A percentile compares a stretch with the other conserved stretches of the same genome.
Evolutionary conservation across 202 grass and related monocot genomes (phyloP).

Genomic region (Alloteropsis angusta): DNA sequence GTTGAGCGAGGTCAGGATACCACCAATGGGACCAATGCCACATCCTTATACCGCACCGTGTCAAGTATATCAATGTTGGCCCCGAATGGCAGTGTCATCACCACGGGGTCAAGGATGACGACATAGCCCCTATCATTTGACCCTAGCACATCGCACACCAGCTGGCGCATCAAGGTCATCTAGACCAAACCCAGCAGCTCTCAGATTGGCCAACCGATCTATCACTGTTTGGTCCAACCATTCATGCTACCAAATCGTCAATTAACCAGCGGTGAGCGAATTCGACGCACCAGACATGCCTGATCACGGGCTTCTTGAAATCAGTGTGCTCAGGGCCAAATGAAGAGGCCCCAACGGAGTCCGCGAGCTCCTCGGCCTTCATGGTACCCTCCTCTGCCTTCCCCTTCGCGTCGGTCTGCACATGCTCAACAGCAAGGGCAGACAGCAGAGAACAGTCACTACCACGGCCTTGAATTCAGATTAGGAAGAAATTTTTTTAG

Average conservation of each 20-base stretch:
- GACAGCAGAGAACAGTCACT: not conserved
- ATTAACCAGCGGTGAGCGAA: not conserved
- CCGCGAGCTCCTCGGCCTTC: constrained; percentile 59
- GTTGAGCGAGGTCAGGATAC: constrained; percentile 76
- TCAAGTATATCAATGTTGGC: constrained; percentile 95
- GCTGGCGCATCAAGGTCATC: constrained; percentile 75
- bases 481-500: not conserved
- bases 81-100: constrained; percentile 78
- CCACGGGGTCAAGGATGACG: constrained; percentile 79
- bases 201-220: too few species aligned
- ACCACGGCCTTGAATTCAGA: not conserved
- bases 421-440: not conserved
- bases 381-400: constrained; percentile 36
- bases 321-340: constrained; percentile 27
- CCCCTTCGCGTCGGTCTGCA: constrained; percentile 31
- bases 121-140: constrained; percentile 70
- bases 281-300: constrained; percentile 72
- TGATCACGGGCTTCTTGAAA: constrained; percentile 92
- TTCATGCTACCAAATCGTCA: not conserved
- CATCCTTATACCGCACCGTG: constrained; percentile 85
- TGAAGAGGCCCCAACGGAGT: constrained; percentile 65
- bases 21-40: constrained; percentile 87
- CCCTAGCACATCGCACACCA: constrained; percentile 58
- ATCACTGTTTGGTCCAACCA: not conserved
- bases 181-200: constrained; percentile 15